phyloP scores from a whole-genome alignment of 768 basidiomycete species.

The Boletus pseudo-olivaceus region DNA sequence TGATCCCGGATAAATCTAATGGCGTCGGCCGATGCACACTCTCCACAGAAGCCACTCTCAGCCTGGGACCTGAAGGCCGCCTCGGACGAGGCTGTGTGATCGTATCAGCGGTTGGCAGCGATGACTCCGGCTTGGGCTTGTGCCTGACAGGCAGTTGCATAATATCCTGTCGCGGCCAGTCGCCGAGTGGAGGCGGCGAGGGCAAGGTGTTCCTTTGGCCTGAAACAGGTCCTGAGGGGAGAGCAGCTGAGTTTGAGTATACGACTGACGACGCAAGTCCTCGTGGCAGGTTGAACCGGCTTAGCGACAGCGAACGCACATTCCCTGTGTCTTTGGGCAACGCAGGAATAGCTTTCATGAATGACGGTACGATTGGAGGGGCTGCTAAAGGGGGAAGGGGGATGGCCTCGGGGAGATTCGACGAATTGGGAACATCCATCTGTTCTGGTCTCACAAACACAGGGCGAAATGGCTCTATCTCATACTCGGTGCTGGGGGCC shows the following conservation, averaged over 20 bases:
- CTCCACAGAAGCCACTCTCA: constrained; percentile 20
- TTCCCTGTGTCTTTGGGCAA: constrained; percentile 4
- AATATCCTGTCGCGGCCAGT: constrained; percentile 51
- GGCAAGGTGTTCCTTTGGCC: constrained; percentile 17
- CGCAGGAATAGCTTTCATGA: constrained; percentile 13
- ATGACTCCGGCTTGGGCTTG: constrained; percentile 7
- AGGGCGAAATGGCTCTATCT: constrained; percentile 45
- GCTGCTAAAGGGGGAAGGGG: constrained; percentile 22
- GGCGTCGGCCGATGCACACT: constrained; percentile 16
- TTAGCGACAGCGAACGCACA: constrained; percentile 7
- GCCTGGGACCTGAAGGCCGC: constrained; percentile 33
- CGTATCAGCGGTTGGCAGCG: constrained; percentile 8
- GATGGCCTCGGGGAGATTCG: constrained; percentile 24
- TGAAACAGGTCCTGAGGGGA: constrained; percentile 12
- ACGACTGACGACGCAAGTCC: constrained; percentile 25
- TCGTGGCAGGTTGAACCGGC: constrained; percentile 5
- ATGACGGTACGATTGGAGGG: constrained; percentile 12
- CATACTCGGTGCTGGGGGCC: constrained; percentile 42
- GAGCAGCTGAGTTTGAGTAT: constrained; percentile 31
- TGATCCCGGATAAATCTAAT: constrained; percentile 17
- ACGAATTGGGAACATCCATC: constrained; percentile 13
- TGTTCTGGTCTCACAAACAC: constrained; percentile 20
- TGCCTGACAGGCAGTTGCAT: constrained; percentile 24
- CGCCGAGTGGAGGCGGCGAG: constrained; percentile 45
- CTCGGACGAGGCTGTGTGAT: constrained; percentile 22